Base-by-base conservation (phyloP, 331 rosid genomes). In the Rhamnella rubrinervis region DNA sequence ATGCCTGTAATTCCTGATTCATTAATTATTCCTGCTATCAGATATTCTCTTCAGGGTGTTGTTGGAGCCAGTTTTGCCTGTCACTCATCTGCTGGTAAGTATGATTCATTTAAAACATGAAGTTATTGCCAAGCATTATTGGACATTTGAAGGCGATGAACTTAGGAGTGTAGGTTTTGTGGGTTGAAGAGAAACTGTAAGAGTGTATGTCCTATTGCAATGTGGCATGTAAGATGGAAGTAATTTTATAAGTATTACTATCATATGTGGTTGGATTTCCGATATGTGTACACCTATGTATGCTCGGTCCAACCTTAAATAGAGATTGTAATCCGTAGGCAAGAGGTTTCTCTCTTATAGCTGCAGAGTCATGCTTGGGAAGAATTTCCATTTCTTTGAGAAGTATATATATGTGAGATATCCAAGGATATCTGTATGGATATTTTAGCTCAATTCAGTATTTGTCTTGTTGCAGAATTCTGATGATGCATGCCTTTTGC, bases 51-150 rank as follows among this genome's bases (percentile, higher is more conserved):
- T 86, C 80, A 85, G 81, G 91, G 87, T 78, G 89, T 77, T 90
- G 86, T 59, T 87, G 87, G 89, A 85, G 81, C 92, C 93, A 72
- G 87, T 70, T 80, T 85, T 90, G 75, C 96, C 88, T 15, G 81
- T 86, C 72, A 70, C 84, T 69, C 72, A 78, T 50, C 51, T 87
- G 40, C 81, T 90, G 93, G 96, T 90, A 56, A 90, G 96, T 90
- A 76, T 77, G 38, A 28, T 65, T 20, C 61, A 68, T 58, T 72
- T 73, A 70, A 38, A 51, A 51, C 61, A 68, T 67, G 80, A 66
- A 37, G 66, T 71, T 70, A 49, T 39, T 68, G 51, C 68, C 21
- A 39, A 55, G 21, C 56, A 52, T 75, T 49, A 58, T 68, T 20
- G 44, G 28, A 57, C 50, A 37, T 69, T 69, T 63, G 35, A 64